A percentile compares a stretch with the other conserved stretches of the same genome.
These are phyloP conservation scores for Aspergillus incahuasiensis DNA, from an alignment of 495 filamentous ascomycete genomes.

Conservation along the genomic window DNA sequence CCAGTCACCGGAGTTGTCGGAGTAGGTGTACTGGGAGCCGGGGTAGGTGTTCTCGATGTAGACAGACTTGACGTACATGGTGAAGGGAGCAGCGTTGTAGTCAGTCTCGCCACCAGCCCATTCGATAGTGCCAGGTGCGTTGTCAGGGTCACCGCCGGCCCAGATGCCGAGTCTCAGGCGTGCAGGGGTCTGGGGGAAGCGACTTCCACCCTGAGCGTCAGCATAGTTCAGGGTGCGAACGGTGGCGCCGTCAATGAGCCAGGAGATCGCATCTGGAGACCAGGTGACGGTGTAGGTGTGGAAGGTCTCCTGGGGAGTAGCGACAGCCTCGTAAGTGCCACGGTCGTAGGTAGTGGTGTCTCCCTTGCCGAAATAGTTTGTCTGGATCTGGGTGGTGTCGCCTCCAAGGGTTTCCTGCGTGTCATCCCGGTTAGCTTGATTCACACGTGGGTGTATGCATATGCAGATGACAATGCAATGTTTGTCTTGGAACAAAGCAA, in stretches of 20 bases:
- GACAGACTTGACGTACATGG: slow-evolving; percentile 58
- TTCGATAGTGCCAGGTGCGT: slow-evolving; percentile 51
- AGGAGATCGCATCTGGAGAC: slow-evolving; percentile 66
- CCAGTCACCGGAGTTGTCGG: slow-evolving; percentile 33
- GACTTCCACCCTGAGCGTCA: slow-evolving; percentile 56
- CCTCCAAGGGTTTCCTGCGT: slow-evolving; percentile 52
- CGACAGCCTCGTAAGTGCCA: slow-evolving; percentile 51
- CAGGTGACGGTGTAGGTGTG: slow-evolving; percentile 86
- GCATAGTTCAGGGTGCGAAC: slow-evolving; percentile 64
- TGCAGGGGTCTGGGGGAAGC: slow-evolving; percentile 92
- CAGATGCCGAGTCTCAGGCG: slow-evolving; percentile 76
- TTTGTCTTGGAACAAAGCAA: not conserved
- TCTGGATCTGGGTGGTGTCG: slow-evolving; percentile 65
- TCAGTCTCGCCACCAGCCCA: slow-evolving; percentile 75
- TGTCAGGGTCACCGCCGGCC: slow-evolving; percentile 71
- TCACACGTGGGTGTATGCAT: not conserved
- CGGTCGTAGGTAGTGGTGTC: slow-evolving; percentile 75
- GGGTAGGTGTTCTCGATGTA: slow-evolving; percentile 37
- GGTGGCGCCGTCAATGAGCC: slow-evolving; percentile 70
- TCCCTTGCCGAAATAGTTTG: slow-evolving; percentile 95
- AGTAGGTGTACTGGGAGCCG: slow-evolving; percentile 31
- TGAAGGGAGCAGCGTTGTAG: slow-evolving; percentile 62
- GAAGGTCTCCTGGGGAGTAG: slow-evolving; percentile 61
- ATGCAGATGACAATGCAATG: slow-evolving; percentile 2
- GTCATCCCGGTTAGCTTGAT: slow-evolving; percentile 10